Evolutionary conservation across 1,284 basidiomycete species (phyloP).

Genomic region (Rhodotorula sp.): DNA sequence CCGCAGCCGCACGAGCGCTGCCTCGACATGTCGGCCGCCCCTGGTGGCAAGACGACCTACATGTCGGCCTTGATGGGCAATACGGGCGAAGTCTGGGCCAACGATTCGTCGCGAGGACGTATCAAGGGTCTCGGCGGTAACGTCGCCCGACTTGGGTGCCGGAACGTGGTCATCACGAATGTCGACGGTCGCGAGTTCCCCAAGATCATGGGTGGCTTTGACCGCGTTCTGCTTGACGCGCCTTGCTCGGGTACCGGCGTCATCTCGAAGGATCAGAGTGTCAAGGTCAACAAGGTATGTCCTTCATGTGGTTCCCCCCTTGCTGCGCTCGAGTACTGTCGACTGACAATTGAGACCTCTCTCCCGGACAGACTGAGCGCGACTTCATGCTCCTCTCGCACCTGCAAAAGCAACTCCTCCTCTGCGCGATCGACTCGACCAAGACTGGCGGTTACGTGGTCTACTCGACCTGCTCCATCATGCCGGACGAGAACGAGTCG

Average conservation of each 20-base stretch:
- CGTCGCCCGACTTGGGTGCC: slow-evolving; percentile 93
- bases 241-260: slow-evolving; percentile 98
- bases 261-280: slow-evolving; percentile 94
- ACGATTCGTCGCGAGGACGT: slow-evolving; percentile 91
- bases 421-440: slow-evolving; percentile 97
- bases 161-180: slow-evolving; percentile 95
- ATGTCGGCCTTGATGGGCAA: slow-evolving; percentile 96
- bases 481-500: slow-evolving; percentile 96
- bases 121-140: slow-evolving; percentile 97
- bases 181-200: slow-evolving; percentile 98
- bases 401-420: slow-evolving; percentile 95
- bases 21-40: slow-evolving; percentile 97
- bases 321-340: too few relatives aligned
- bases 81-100: slow-evolving; percentile 96
- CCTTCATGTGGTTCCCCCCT: not conserved
- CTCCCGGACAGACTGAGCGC: slow-evolving; percentile 69
- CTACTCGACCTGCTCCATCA: slow-evolving; percentile 98
- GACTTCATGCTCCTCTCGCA: slow-evolving; percentile 94
- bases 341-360: not conserved
- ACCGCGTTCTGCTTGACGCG: slow-evolving; percentile 91
- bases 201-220: slow-evolving; percentile 99
- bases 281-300: slow-evolving; percentile 94
- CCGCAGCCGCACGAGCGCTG: slow-evolving; percentile 93
- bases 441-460: slow-evolving; percentile 92
- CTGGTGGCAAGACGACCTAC: slow-evolving; percentile 96